Conservation (phyloP, 2,329 filamentous ascomycete species). For the Pochonia chlamydosporia region DNA sequence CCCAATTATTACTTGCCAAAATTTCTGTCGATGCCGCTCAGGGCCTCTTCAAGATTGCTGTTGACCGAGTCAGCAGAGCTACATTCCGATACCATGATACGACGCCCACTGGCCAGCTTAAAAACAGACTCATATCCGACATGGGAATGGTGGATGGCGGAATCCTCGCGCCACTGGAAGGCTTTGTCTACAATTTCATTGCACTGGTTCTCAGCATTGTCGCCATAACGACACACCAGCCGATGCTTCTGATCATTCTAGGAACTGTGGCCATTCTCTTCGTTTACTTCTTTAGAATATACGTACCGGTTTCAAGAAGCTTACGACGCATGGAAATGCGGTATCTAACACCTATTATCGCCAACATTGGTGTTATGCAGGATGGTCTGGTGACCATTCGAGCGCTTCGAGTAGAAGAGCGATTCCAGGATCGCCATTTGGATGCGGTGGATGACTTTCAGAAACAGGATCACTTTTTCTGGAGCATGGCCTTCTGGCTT, state of each 20-base stretch:
- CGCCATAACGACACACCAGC: constrained; percentile 76
- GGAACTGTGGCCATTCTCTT: constrained; percentile 62
- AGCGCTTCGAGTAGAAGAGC: constrained; percentile 70
- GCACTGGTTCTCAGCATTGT: constrained; percentile 66
- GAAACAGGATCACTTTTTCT: constrained; percentile 95
- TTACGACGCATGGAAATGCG: constrained; percentile 83
- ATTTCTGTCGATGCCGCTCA: constrained; percentile 76
- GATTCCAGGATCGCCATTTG: constrained; percentile 77
- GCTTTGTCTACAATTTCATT: constrained; percentile 64
- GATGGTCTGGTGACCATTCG: constrained; percentile 83
- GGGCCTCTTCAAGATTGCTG: constrained; percentile 65
- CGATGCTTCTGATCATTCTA: constrained; percentile 69
- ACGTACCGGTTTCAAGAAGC: constrained; percentile 77
- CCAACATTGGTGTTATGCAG: constrained; percentile 84
- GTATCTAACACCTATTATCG: constrained; percentile 80
- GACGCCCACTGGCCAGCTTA: constrained; percentile 80
- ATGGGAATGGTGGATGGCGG: constrained; percentile 85
- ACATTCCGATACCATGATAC: constrained; percentile 89
- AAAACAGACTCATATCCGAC: constrained; percentile 88
- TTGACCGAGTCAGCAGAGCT: constrained; percentile 68
- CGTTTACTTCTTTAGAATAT: constrained; percentile 66
- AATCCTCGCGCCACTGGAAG: constrained; percentile 69
- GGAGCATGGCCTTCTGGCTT: constrained; percentile 81
- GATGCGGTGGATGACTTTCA: constrained; percentile 82
- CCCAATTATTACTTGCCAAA: constrained; percentile 63